Evolutionary conservation across 1,284 basidiomycete genomes (phyloP).

Genomic region (Fistulina hepatica): DNA sequence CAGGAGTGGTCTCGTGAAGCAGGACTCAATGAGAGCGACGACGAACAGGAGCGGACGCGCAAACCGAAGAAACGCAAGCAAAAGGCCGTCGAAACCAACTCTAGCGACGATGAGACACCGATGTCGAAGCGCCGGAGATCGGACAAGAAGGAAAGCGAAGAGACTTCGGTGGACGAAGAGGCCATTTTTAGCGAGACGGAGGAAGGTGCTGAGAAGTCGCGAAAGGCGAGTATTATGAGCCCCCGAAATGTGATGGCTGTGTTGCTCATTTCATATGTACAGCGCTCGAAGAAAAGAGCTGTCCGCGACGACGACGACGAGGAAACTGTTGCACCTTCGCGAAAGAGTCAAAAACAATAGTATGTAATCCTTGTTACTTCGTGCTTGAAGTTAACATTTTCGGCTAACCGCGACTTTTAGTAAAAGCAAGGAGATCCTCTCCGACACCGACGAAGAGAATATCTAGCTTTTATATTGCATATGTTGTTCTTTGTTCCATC

Average conservation of each 20-base stretch:
- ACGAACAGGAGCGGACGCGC: constrained; percentile 55
- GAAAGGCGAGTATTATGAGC: constrained; percentile 8
- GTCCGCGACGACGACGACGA: constrained; percentile 70
- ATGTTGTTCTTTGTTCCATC: too few species aligned
- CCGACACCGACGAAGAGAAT: constrained; percentile 66
- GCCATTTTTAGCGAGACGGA: constrained; percentile 54
- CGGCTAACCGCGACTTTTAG: constrained; percentile 25
- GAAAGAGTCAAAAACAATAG: constrained; percentile 49
- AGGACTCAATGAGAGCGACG: constrained; percentile 59
- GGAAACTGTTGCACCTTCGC: constrained; percentile 37
- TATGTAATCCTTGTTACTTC: constrained; percentile 28
- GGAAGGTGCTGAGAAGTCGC: constrained; percentile 56
- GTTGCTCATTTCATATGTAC: constrained; percentile 8
- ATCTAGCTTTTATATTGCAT: too few species aligned
- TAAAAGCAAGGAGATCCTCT: constrained; percentile 71
- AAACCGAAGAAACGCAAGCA: constrained; percentile 46
- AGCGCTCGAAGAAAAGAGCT: constrained; percentile 50
- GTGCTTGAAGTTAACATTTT: background rate
- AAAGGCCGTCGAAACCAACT: constrained; percentile 33
- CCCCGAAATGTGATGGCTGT: background rate
- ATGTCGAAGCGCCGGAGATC: constrained; percentile 41
- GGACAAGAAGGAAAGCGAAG: constrained; percentile 36
- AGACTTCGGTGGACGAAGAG: constrained; percentile 38
- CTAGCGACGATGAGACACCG: constrained; percentile 39
- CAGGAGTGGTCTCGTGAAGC: constrained; percentile 68